Percentiles rank a stretch among this genome's conserved stretches.
Conservation (phyloP, 441 rosid genomes). For the Erodium trifolium region DNA sequence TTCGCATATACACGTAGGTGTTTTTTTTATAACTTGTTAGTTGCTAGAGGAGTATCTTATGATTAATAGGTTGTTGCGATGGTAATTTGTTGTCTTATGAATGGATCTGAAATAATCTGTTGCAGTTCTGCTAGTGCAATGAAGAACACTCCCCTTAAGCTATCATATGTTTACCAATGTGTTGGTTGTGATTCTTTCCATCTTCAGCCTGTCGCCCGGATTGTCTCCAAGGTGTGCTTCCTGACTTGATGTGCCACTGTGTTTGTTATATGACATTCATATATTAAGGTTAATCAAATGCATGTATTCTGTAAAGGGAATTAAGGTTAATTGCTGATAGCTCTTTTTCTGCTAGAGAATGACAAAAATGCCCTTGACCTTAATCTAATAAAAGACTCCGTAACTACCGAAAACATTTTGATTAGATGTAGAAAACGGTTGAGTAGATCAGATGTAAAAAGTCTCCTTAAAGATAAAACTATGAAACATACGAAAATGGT, state of each 20-base stretch:
- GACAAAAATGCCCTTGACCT: too few species aligned
- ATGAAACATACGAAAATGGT: too few species aligned
- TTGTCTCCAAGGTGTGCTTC: slow-evolving; percentile 60
- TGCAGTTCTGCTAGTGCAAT: slow-evolving; percentile 95
- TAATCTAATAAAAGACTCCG: too few species aligned
- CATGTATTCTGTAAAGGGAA: too few species aligned
- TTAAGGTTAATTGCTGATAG: too few species aligned
- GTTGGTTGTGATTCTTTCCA: slow-evolving; percentile 95
- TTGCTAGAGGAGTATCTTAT: too few species aligned
- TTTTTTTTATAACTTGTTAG: slow-evolving; percentile 10
- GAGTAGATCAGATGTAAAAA: too few species aligned
- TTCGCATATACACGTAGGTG: slow-evolving; percentile 81
- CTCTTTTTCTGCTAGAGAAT: too few species aligned
- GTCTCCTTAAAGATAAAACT: too few species aligned
- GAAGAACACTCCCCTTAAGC: slow-evolving; percentile 98
- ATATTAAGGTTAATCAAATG: not conserved
- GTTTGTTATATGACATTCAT: not conserved
- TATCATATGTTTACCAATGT: slow-evolving; percentile 92
- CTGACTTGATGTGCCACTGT: not conserved
- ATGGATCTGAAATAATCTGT: slow-evolving; percentile 13
- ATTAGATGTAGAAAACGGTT: too few species aligned
- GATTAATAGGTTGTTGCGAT: not conserved
- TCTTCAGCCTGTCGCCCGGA: slow-evolving; percentile 85
- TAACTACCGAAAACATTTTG: too few species aligned
- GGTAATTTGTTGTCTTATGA: slow-evolving; percentile 14